Evolutionary conservation across 2,329 filamentous ascomycete species (phyloP), one percentile per base, ranked within the genome.

Genomic region (Pseudocercospora musae): DNA sequence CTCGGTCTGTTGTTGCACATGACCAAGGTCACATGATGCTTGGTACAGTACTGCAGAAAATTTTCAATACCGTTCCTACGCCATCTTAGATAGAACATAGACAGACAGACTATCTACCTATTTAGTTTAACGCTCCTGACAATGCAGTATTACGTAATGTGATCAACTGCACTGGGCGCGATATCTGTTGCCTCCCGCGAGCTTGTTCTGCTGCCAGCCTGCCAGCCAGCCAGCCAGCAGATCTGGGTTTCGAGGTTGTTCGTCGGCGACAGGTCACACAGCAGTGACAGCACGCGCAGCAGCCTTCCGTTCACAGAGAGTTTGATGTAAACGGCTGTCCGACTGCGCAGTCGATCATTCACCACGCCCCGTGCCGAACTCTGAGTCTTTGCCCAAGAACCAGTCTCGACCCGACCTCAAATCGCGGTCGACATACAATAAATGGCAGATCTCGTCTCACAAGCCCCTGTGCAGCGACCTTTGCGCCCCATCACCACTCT

Each of bases 311-410:
- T 58, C 60, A 59, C 62, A 60, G 60, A 60, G 60, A 67, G 62
- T 63, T 65, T 53, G 48, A 60, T 25, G 48, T 56, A 58, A 66
- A 55, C 60, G 63, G 33, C 27, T 50, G 46, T 49, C 64, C 64
- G 62, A 60, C 63, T 62, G 62, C 54, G 62, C 60, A 63, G 65
- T 65, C 62, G 62, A 65, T 65, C 60, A 62, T 58, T 53, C 50
- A 54, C 40, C 49, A 48, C 37, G 46, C 40, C 62, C 59, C 59
- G 64, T 63, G 49, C 64, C 59, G 61, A 57, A 25, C 6, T 25
- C 23, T 3, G 23, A 63, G n/a, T n/a, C 49, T 58, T 54, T 49
- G 54, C 55, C 60, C 60, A 59, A 59, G 15, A 29, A 46, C 25
- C 58, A 40, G 54, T 44, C 48, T 57, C 57, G 57, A 61, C 49